Base-by-base conservation (phyloP, 139 green algal genomes). In the Volvox reticuliferus region DNA sequence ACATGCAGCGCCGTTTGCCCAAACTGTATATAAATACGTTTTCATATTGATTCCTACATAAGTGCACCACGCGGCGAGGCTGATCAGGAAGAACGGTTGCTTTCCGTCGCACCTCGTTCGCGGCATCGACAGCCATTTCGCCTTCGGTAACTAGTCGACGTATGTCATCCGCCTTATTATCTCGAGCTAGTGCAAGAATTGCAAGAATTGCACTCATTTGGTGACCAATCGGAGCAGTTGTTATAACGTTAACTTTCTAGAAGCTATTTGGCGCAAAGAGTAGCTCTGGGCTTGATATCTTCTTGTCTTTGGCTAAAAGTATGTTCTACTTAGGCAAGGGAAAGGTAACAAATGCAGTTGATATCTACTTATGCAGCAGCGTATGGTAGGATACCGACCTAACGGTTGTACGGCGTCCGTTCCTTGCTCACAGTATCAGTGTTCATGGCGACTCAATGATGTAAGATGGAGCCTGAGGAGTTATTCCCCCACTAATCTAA, bases 1-100 rank as follows among this genome's bases (percentile, higher is more conserved):
- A 96, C 92, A 37, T 96, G 92, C 32, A 97, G 89, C 1, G 94
- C 93, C 2, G 95, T 96, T 71, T 97, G 95, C 0, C 94, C 94
- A 73, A 97, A 97, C 91, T 96, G 89, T 50, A 83, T 5, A 2
- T 0, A 9, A 55, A 55, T 55, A 9, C 44, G 9, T 55, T 5
- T 5, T 5, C 44, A 55, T 55, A 55, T 55, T 5, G 44, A 14
- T 14, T 55, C 44, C 5, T 55, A 55, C 44, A 55, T 55, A 5
- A 55, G 44, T 55, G 44, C 44, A 55, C 44, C 44, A 9, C 9
- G 44, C 44, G 44, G 44, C 44, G 44, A 5, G 44, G 44, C 9
- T 55, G 44, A 55, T 61, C 61, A 85, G 12, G 50, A 77, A 28
- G 50, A 62, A 62, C 68, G 21, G 62, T 76, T 32, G 44, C 44